A percentile compares a stretch with the other conserved stretches of the same genome.
Evolutionary conservation across 768 basidiomycete genomes (phyloP).

Genomic region (Lentinus tigrinus): DNA sequence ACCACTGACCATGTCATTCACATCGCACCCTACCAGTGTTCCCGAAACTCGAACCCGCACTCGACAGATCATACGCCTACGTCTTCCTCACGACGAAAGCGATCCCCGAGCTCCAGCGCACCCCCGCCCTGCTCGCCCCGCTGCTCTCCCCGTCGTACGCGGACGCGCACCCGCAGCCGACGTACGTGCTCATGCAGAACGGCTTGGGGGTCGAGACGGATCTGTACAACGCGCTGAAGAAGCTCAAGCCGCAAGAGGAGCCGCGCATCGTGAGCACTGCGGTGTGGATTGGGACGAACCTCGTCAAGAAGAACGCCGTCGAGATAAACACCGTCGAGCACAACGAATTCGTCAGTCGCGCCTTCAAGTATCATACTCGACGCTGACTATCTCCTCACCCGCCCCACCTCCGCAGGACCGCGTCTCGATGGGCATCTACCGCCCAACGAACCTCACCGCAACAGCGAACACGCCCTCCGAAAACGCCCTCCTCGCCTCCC

Average conservation of each 20-base stretch:
- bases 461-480: slow-evolving; percentile 42
- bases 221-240: slow-evolving; percentile 51
- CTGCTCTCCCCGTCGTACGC: slow-evolving; percentile 50
- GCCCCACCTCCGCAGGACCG: slow-evolving; percentile 40
- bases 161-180: slow-evolving; percentile 48
- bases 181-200: slow-evolving; percentile 67
- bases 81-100: slow-evolving; percentile 72
- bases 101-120: slow-evolving; percentile 62
- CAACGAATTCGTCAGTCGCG: slow-evolving; percentile 45
- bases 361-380: neutral
- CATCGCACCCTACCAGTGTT: slow-evolving; percentile 44
- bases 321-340: slow-evolving; percentile 50
- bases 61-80: slow-evolving; percentile 59
- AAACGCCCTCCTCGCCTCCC: slow-evolving; percentile 40
- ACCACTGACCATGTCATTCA: too few species aligned
- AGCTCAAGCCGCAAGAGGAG: slow-evolving; percentile 37
- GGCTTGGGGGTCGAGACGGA: slow-evolving; percentile 70
- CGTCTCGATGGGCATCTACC: slow-evolving; percentile 54
- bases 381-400: neutral
- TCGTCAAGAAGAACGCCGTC: slow-evolving; percentile 45
- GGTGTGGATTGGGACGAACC: slow-evolving; percentile 53
- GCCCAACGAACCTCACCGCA: slow-evolving; percentile 39
- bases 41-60: slow-evolving; percentile 56
- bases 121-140: slow-evolving; percentile 54
- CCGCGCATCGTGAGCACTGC: slow-evolving; percentile 57